Evolutionary conservation across 1,284 basidiomycete species (phyloP).

Genomic region (Sutorius eximius): DNA sequence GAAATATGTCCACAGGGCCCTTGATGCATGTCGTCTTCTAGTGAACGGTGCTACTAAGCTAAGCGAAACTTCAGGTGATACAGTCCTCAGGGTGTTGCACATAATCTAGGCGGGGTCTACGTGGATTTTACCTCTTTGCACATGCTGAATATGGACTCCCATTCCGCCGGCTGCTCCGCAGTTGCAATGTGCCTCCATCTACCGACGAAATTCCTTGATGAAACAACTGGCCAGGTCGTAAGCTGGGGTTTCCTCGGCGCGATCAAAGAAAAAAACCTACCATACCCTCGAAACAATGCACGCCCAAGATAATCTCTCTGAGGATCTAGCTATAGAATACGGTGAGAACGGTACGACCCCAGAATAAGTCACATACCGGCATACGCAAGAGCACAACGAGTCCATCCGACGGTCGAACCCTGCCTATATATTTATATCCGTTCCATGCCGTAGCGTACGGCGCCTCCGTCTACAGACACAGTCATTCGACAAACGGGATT

Average conservation of each 20-base stretch:
- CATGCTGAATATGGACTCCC: constrained; percentile 53
- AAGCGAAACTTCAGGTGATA: background rate
- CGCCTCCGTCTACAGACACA: constrained; percentile 43
- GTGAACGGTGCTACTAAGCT: background rate
- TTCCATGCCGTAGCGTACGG: constrained; percentile 50
- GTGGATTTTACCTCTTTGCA: constrained; percentile 35
- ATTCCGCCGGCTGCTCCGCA: constrained; percentile 39
- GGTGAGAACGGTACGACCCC: background rate
- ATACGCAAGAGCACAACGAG: constrained; percentile 40
- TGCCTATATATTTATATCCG: constrained; percentile 35
- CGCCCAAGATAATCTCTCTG: constrained; percentile 35
- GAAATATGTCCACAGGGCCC: background rate
- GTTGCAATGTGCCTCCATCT: constrained; percentile 40
- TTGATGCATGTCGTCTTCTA: constrained; percentile 6
- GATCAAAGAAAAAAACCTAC: constrained; percentile 28
- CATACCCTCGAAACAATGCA: constrained; percentile 48
- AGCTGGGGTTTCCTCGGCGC: constrained; percentile 1
- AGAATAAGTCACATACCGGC: constrained; percentile 38
- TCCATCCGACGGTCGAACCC: constrained; percentile 36
- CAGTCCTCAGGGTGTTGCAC: background rate
- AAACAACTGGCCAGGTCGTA: constrained; percentile 38
- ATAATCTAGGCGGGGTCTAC: constrained; percentile 9
- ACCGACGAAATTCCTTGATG: constrained; percentile 52
- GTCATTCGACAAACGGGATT: constrained; percentile 10
- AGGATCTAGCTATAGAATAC: constrained; percentile 24